phyloP scores from a whole-genome alignment of 208 protist genomes.

The Leptomonas seymouri region DNA sequence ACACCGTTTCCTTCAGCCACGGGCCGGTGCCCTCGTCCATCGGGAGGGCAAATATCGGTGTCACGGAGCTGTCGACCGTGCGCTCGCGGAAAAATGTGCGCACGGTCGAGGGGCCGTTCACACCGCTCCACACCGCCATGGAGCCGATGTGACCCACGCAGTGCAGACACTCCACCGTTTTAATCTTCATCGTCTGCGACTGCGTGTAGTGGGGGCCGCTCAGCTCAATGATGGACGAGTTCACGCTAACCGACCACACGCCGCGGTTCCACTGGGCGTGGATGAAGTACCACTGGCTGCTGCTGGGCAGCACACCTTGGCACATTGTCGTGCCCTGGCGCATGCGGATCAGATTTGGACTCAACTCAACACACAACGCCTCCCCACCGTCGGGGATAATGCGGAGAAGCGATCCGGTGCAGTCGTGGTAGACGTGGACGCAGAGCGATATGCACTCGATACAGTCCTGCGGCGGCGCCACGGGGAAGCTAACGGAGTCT shows the following conservation, averaged over 20 bases:
- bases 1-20: slow-evolving; percentile 83
- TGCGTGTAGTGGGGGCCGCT: slow-evolving; percentile 54
- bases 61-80: slow-evolving; percentile 28
- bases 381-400: slow-evolving; percentile 47
- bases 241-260: slow-evolving; percentile 67
- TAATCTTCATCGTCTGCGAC: slow-evolving; percentile 50
- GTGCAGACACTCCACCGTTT: slow-evolving; percentile 46
- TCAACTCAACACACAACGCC: slow-evolving; percentile 35
- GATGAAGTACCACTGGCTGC: slow-evolving; percentile 64
- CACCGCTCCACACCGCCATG: slow-evolving; percentile 49
- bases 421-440: slow-evolving; percentile 65
- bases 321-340: slow-evolving; percentile 50
- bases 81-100: slow-evolving; percentile 31
- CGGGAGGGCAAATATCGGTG: slow-evolving; percentile 66
- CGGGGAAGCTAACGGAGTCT: slow-evolving; percentile 24
- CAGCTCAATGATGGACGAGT: slow-evolving; percentile 58
- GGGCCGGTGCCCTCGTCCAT: slow-evolving; percentile 86
- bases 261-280: slow-evolving; percentile 68
- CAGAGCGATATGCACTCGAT: slow-evolving; percentile 67
- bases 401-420: slow-evolving; percentile 50
- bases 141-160: slow-evolving; percentile 74
- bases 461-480: slow-evolving; percentile 26
- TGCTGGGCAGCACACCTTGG: slow-evolving; percentile 51
- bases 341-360: slow-evolving; percentile 42
- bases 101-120: slow-evolving; percentile 32